Percentiles rank a stretch among this genome's conserved stretches.
Evolutionary conservation across 345 rosid species (phyloP).

Genomic region (Excoecaria cochinchinensis): DNA sequence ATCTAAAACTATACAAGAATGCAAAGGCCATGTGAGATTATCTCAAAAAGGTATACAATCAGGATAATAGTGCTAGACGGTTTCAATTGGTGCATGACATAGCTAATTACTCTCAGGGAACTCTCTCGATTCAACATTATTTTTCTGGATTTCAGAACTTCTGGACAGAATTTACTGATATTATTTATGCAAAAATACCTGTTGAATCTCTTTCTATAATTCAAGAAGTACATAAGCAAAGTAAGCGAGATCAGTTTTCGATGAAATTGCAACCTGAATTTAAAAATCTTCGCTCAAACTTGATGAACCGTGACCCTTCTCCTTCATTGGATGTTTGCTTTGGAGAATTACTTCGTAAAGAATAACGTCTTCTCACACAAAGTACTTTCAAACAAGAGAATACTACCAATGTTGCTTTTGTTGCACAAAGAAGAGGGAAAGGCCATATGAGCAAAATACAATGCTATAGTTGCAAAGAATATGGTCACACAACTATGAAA

Average conservation of each 20-base stretch:
- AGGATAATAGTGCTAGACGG: too few relatives aligned
- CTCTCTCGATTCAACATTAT: conserved; percentile 18
- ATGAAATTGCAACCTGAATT: not conserved
- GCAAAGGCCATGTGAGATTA: not conserved
- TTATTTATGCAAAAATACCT: not conserved
- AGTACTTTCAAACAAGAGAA: not conserved
- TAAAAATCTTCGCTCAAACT: too few relatives aligned
- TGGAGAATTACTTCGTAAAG: too few relatives aligned
- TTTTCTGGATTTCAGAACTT: conserved; percentile 11
- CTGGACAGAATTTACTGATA: not conserved
- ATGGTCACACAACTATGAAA: not conserved
- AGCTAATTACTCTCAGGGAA: not conserved
- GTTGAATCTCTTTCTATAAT: not conserved
- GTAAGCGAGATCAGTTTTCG: conserved; percentile 19
- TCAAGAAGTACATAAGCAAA: conserved; percentile 7
- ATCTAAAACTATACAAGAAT: not conserved
- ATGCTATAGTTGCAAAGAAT: not conserved
- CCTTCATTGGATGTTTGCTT: too few relatives aligned
- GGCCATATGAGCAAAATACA: not conserved
- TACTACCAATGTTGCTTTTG: not conserved
- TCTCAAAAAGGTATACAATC: too few relatives aligned
- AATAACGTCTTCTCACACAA: not conserved
- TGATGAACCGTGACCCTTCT: too few relatives aligned
- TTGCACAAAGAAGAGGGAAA: not conserved
- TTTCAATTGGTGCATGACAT: conserved; percentile 16